Evolutionary conservation across 345 rosid species (phyloP), one percentile per base, ranked within the genome.

Genomic region (Mallotus nudiflorus): DNA sequence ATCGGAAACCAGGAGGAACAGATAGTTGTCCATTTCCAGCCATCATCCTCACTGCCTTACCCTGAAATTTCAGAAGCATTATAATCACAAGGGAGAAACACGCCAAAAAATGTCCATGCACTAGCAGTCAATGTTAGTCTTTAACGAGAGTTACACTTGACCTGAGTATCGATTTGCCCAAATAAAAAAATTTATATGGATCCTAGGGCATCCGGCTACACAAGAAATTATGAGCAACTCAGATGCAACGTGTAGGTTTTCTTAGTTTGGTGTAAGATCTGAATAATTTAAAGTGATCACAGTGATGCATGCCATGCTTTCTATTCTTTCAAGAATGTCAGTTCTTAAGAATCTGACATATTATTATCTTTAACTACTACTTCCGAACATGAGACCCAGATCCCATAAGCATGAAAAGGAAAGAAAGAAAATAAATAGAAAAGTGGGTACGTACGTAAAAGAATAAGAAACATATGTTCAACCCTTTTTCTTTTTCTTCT

Each of bases 1-100:
- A 94, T 65, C 99, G 70, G 74, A 95, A 95, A 4, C 99, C 99
- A 3, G 99, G 99, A 48, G 99, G 99, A 60, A 95, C 99, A 3
- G 97, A 82, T 0, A 90, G 72, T 56, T 85, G 85, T 67, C 90
- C 96, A 58, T 85, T 86, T 77, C 88, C 93, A 8, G 83, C 72
- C 92, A 88, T 84, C 84, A 81, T 82, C 67, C 40, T 64, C 51
- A 68, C 51, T 33, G 6, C 45, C 18, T 25, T 52, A 6, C 25
- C 55, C 70, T 77, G 62, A 40, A 62, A 67, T 42, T 0, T 58
- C 27, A 13, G 6, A 4, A 49, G 57, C 14, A 48, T 18, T 20
- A 62, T 9, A 5, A 59, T 15, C 49, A 22, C 33, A 40, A 49
- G 11, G 51, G 66, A 28, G 12, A 66, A 42, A 6, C 6, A 33